A percentile compares a stretch with the other conserved stretches of the same genome.
Evolutionary conservation across 192 early-diverging fungal genomes (phyloP).

Genomic region (Piromyces sp.): DNA sequence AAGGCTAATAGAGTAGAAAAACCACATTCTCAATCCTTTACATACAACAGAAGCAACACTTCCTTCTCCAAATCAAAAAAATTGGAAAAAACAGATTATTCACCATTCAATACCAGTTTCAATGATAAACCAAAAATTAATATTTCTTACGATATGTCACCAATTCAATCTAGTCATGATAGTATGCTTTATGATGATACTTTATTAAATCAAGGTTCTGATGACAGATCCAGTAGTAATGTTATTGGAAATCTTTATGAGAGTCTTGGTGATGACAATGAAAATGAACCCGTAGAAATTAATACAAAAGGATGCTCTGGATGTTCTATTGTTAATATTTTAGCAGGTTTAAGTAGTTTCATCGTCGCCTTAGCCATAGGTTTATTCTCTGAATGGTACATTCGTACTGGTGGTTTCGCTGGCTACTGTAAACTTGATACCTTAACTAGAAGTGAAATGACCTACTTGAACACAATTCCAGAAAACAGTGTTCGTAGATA

Average conservation of each 20-base stretch:
- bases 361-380: not conserved
- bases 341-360: not conserved
- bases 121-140: not conserved
- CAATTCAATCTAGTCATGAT: not conserved
- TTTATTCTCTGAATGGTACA: not conserved
- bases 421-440: not conserved
- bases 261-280: not conserved
- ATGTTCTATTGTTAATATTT: not conserved
- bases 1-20: not conserved
- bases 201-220: not conserved
- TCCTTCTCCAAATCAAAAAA: not conserved
- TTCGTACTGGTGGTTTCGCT: not conserved
- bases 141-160: not conserved
- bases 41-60: not conserved
- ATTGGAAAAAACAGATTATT: not conserved
- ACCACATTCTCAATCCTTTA: not conserved
- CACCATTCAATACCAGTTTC: not conserved
- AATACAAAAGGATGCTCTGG: not conserved
- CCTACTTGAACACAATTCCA: not conserved
- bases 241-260: not conserved
- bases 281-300: not conserved
- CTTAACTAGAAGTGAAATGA: not conserved
- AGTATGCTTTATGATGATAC: not conserved
- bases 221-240: not conserved
- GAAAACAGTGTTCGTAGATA: not conserved